These are phyloP conservation scores for Purshia tridentata DNA, from an alignment of 306 rosid genomes.

Conservation along the genomic window DNA sequence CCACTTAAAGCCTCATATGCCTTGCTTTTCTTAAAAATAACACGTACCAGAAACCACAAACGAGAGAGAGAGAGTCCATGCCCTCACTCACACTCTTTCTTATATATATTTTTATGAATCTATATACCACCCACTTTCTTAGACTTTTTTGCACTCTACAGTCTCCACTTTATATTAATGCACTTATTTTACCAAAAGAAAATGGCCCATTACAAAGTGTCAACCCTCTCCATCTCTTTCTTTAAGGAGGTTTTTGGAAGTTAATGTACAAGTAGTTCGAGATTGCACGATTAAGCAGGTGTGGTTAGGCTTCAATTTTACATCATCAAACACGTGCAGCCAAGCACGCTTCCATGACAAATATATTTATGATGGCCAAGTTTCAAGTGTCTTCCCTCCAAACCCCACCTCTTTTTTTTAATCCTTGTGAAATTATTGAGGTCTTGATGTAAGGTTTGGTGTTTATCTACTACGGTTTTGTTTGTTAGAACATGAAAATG, in stretches of 20 bases:
- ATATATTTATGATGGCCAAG: conserved; percentile 14
- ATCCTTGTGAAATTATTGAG: conserved; percentile 8
- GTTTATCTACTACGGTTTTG: neutral
- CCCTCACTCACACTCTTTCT: conserved; percentile 17
- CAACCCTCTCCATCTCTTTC: conserved; percentile 21
- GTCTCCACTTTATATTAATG: conserved; percentile 30
- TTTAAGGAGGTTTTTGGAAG: conserved; percentile 18
- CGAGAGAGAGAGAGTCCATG: conserved; percentile 49
- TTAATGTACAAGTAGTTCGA: conserved; percentile 23
- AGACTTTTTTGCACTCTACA: conserved; percentile 54
- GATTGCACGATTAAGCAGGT: conserved; percentile 33
- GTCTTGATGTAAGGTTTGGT: conserved; percentile 7
- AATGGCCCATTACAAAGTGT: conserved; percentile 36
- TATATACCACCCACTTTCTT: conserved; percentile 54
- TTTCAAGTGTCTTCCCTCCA: conserved; percentile 11
- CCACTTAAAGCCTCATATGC: conserved; percentile 42
- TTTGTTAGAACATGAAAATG: neutral
- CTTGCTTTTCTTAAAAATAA: conserved; percentile 26
- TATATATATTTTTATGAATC: conserved; percentile 23
- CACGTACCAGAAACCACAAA: conserved; percentile 3
- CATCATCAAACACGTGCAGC: conserved; percentile 50
- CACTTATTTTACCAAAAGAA: conserved; percentile 25
- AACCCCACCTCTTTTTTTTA: neutral
- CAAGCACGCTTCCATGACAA: conserved; percentile 28
- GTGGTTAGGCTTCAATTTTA: conserved; percentile 16